Evolutionary conservation across 148 eudicot species (phyloP), one percentile per base, ranked within the genome.

Genomic region (Vaccinium macrocarpon): DNA sequence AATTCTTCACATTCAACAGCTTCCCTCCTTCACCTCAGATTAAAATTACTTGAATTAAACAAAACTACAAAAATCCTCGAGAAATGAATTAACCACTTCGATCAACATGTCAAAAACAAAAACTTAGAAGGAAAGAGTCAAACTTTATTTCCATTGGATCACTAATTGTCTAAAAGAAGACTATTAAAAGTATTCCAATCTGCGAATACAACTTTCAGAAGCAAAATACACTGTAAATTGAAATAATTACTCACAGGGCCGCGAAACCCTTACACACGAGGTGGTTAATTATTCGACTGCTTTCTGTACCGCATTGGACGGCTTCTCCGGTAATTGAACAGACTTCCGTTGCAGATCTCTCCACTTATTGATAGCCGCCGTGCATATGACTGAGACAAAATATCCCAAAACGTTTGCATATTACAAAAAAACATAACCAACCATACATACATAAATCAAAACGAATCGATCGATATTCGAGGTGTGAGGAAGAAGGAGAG

Each of bases 281-380:
- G 15, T 11, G 38, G 11, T 27, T 35, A 21, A 32, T 35, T 32
- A 79, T 57, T 79, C 49, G 70, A 79, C 70, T 32, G 70, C 82
- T 57, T 79, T 79, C 48, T 57, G 82, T 55, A 79, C 70, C 66
- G 70, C 49, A 79, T 35, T 55, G 42, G 81, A 79, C 57, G 81
- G 75, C 21, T 76, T 77, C 16, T 21, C 82, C n/a, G 86, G 27
- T 11, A 81, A 77, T 25, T 82, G 80, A 51, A 66, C 16, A 35
- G 89, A 85, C 52, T 82, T 87, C 9, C 62, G 73, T 35, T 89
- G 86, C 16, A 85, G 77, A 52, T 81, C 86, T 75, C 82, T 85
- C 89, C 91, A 89, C 74, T 83, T 85, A 83, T 89, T 89, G 82
- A 87, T 84, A 64, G 83, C 91, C 56, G 78, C 71, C 0, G 83